Evolutionary conservation across 352 stramenopile species (phyloP).

Genomic region (Phytophthora chlamydospora): DNA sequence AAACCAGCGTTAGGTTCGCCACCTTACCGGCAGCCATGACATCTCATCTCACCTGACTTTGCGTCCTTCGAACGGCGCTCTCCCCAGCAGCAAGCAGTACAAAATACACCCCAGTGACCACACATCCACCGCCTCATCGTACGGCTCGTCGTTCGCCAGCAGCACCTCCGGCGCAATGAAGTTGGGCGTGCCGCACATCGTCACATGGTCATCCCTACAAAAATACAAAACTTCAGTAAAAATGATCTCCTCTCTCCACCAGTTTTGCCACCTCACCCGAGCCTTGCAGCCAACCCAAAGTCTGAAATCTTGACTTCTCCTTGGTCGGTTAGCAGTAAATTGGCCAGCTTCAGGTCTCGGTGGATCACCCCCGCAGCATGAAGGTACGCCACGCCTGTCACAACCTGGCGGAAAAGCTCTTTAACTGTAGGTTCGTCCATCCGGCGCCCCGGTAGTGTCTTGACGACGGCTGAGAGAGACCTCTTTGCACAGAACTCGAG

Average conservation of each 20-base stretch:
- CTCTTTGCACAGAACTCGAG: slow-evolving; percentile 66
- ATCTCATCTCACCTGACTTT: slow-evolving; percentile 58
- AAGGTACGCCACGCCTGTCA: slow-evolving; percentile 60
- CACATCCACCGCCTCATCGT: slow-evolving; percentile 73
- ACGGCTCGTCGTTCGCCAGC: slow-evolving; percentile 40
- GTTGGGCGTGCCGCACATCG: slow-evolving; percentile 84
- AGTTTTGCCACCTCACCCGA: slow-evolving; percentile 35
- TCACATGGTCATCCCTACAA: slow-evolving; percentile 56
- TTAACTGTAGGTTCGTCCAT: slow-evolving; percentile 58
- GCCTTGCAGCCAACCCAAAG: slow-evolving; percentile 71
- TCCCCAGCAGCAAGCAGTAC: slow-evolving; percentile 68
- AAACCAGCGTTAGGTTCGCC: neutral
- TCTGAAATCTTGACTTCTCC: slow-evolving; percentile 74
- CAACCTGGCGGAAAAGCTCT: slow-evolving; percentile 60
- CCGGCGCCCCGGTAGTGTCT: slow-evolving; percentile 34
- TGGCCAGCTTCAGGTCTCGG: slow-evolving; percentile 80
- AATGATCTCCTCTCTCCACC: neutral
- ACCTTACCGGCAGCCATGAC: neutral
- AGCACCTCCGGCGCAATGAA: slow-evolving; percentile 85
- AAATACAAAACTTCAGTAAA: slow-evolving; percentile 1
- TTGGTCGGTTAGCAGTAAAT: slow-evolving; percentile 64
- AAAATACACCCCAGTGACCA: slow-evolving; percentile 87
- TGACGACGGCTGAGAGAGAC: slow-evolving; percentile 55
- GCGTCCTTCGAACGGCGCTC: slow-evolving; percentile 73
- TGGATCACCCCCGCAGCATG: slow-evolving; percentile 73